Percentiles rank a stretch among this genome's conserved stretches.
These are phyloP conservation scores for Citrus maxima DNA, from an alignment of 345 rosid species.

Conservation along the genomic window DNA sequence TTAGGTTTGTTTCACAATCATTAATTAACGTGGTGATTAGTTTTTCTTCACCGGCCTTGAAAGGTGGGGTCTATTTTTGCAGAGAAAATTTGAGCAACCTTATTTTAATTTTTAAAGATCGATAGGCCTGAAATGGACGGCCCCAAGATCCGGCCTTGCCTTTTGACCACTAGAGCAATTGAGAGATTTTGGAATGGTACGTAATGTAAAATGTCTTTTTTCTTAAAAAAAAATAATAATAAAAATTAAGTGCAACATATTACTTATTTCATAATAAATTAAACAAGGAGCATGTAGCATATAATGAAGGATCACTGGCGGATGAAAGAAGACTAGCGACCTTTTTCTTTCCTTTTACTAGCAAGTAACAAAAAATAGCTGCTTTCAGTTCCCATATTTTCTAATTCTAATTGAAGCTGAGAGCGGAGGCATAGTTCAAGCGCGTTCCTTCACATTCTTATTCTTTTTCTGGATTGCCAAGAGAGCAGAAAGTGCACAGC, in stretches of 20 bases:
- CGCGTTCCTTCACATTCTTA: not conserved
- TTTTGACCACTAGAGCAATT: not conserved
- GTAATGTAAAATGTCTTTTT: too few species aligned
- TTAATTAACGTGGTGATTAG: conserved; percentile 11
- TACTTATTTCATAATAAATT: not conserved
- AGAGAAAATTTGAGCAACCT: not conserved
- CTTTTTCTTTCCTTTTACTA: not conserved
- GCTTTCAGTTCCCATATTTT: not conserved
- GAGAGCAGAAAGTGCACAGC: not conserved
- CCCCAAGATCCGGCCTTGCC: not conserved
- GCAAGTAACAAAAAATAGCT: not conserved
- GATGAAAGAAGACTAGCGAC: not conserved
- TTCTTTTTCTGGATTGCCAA: not conserved
- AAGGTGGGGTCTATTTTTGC: conserved; percentile 8
- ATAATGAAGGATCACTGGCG: too few species aligned
- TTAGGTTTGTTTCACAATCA: not conserved
- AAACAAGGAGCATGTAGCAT: not conserved
- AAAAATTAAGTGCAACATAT: too few species aligned
- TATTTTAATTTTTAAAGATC: not conserved
- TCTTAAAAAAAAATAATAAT: too few species aligned
- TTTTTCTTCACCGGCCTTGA: conserved; percentile 2
- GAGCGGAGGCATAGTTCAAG: not conserved
- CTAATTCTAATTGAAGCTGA: not conserved
- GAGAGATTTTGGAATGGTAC: too few species aligned
- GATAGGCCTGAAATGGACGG: conserved; percentile 8